phyloP scores from a whole-genome alignment of 768 basidiomycete species.

The Lentinula boryana region DNA sequence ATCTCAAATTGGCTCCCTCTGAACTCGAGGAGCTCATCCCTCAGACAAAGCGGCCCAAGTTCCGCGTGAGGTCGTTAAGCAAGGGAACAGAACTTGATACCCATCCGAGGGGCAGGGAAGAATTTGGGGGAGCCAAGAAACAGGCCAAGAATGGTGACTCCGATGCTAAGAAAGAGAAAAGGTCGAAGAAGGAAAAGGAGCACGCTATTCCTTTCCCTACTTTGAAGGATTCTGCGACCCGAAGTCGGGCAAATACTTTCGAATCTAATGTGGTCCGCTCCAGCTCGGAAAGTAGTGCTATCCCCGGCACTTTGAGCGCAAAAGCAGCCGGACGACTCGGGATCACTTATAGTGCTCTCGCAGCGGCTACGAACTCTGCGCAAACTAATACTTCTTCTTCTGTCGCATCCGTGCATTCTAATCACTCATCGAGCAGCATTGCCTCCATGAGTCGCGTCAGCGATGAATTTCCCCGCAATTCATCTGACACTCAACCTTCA shows the following conservation, averaged over 20 bases:
- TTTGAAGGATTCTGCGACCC: constrained; percentile 13
- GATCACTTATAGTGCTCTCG: constrained; percentile 14
- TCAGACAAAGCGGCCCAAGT: constrained; percentile 14
- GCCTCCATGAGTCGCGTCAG: neutral
- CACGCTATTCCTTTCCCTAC: constrained; percentile 11
- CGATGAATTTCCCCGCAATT: neutral
- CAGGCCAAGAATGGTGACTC: constrained; percentile 29
- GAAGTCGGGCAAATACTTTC: neutral
- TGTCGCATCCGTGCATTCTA: constrained; percentile 23
- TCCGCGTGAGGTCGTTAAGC: constrained; percentile 14
- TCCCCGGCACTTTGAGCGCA: constrained; percentile 18
- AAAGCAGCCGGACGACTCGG: constrained; percentile 35
- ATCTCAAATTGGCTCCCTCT: constrained; percentile 54
- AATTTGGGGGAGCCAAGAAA: constrained; percentile 16
- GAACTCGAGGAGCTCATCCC: constrained; percentile 9
- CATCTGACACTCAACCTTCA: neutral
- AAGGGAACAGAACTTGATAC: constrained; percentile 19
- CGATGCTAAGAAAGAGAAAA: constrained; percentile 25
- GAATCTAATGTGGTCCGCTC: constrained; percentile 9
- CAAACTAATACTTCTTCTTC: constrained; percentile 3
- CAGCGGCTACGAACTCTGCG: constrained; percentile 3
- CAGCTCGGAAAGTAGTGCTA: constrained; percentile 17
- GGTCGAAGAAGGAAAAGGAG: constrained; percentile 17
- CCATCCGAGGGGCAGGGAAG: constrained; percentile 21
- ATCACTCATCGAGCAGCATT: constrained; percentile 9